Base-by-base conservation (phyloP, 2,329 filamentous ascomycete genomes). In the Xylariales sp. region DNA sequence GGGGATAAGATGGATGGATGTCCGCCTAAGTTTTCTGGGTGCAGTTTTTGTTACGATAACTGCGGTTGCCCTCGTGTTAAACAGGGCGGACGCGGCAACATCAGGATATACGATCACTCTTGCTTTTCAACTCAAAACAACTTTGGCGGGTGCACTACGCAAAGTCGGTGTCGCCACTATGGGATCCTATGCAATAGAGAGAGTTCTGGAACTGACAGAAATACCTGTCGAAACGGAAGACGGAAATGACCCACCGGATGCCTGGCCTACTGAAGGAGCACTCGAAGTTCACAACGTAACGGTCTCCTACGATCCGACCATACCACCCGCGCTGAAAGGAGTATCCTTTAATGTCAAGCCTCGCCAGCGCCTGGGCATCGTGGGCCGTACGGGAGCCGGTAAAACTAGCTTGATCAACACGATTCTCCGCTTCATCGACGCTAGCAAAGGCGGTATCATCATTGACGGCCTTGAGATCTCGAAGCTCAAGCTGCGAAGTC, bases 341-440 rank as follows among this genome's bases (percentile, higher is more conserved):
- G 68, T 88, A 20, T 79, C 69, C 5, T 85, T 88, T 62, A 76
- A 76, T 40, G 78, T 88, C 33, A 65, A 74, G 23, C 72, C 81
- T 3, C 74, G 78, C 12, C 81, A 88, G 62, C 85, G 86, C 55
- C 79, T 88, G n/a, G 84, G 83, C 38, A 83, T 88, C 36, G 84
- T 88, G 25, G 84, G 84, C 38, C 72, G 84, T 41, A 88, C 84
- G 2, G 84, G 84, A 45, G 84, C 84, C 16, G 84, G 84, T 16
- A 88, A 88, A 63, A 86, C 82, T 53, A 87, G 83, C 3, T 67
- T 88, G 27, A 81, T 83, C 10, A 66, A 86, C 36, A 82, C 83
- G 6, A 65, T 88, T 2, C 88, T 88, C 69, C 73, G 84, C 43
- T 79, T 83, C 5, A 63, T 87, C 5, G 84, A 88, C 54, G 81